Evolutionary conservation across 2,329 filamentous ascomycete genomes (phyloP).

Genomic region (Ambrosiella beaveri): DNA sequence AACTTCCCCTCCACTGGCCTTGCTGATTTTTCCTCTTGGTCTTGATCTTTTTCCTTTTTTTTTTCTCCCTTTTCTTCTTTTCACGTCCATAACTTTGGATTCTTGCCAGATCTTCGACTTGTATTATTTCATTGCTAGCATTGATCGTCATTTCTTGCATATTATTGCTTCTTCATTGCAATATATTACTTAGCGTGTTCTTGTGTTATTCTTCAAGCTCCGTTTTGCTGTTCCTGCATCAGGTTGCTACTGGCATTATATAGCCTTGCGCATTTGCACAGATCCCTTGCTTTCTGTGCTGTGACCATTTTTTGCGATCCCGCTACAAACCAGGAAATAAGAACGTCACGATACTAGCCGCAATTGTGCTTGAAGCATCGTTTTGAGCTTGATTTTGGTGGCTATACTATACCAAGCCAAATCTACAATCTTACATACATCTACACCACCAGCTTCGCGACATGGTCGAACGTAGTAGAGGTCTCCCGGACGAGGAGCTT

Average conservation of each 20-base stretch:
- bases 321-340: background rate
- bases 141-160: background rate
- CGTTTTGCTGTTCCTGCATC: background rate
- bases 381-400: too few relatives aligned
- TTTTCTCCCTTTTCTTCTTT: background rate
- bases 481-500: slow-evolving; percentile 64
- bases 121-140: background rate
- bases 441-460: background rate
- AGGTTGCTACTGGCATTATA: background rate
- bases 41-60: background rate
- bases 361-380: too few relatives aligned
- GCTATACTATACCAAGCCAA: too few relatives aligned
- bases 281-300: background rate
- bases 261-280: background rate
- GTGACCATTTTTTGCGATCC: background rate
- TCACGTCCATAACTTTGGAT: background rate
- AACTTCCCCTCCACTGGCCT: background rate
- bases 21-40: background rate
- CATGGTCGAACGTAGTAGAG: slow-evolving; percentile 37
- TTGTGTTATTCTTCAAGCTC: background rate
- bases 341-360: background rate
- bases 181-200: slow-evolving; percentile 8
- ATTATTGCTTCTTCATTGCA: slow-evolving; percentile 3
- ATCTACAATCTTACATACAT: background rate
- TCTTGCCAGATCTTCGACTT: background rate